Percentiles rank a stretch among this genome's conserved stretches.
phyloP scores from a whole-genome alignment of 2,329 filamentous ascomycete genomes.

The Cladophialophora carrionii region DNA sequence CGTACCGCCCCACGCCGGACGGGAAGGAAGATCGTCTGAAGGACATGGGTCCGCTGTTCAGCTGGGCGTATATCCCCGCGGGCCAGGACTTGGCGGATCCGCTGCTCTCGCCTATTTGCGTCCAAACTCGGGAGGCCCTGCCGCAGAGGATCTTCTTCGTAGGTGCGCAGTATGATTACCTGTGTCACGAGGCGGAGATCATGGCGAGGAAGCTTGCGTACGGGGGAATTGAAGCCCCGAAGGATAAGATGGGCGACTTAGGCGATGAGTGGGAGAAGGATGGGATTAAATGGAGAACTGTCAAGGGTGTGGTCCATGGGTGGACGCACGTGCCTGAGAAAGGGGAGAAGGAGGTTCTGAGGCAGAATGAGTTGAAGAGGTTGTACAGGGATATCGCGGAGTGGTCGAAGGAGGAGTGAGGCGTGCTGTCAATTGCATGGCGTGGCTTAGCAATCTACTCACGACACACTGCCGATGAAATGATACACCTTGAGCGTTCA shows the following conservation, averaged over 20 bases:
- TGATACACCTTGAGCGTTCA: background rate
- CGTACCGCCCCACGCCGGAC: constrained; percentile 37
- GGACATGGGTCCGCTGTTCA: constrained; percentile 41
- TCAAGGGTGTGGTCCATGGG: constrained; percentile 28
- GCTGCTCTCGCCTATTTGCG: constrained; percentile 49
- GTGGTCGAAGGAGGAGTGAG: constrained; percentile 21
- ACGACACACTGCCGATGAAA: background rate
- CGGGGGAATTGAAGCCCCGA: background rate
- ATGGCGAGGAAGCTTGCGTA: constrained; percentile 42
- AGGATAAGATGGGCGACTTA: constrained; percentile 29
- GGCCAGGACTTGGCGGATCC: constrained; percentile 46
- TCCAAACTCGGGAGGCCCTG: constrained; percentile 40
- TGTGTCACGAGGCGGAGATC: constrained; percentile 48
- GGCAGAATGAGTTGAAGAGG: constrained; percentile 15
- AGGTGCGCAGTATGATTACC: constrained; percentile 53
- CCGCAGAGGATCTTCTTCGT: constrained; percentile 52
- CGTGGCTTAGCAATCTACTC: background rate
- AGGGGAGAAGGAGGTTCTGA: constrained; percentile 21
- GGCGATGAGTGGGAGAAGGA: constrained; percentile 31
- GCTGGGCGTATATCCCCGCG: constrained; percentile 50
- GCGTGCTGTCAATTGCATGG: background rate
- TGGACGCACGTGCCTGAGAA: constrained; percentile 32
- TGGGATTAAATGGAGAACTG: constrained; percentile 31
- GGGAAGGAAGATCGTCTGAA: constrained; percentile 39
- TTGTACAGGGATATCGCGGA: constrained; percentile 30